Evolutionary conservation across 1,139 yeast genomes (phyloP).

Genomic region (Geotrichum phurueaensis): DNA sequence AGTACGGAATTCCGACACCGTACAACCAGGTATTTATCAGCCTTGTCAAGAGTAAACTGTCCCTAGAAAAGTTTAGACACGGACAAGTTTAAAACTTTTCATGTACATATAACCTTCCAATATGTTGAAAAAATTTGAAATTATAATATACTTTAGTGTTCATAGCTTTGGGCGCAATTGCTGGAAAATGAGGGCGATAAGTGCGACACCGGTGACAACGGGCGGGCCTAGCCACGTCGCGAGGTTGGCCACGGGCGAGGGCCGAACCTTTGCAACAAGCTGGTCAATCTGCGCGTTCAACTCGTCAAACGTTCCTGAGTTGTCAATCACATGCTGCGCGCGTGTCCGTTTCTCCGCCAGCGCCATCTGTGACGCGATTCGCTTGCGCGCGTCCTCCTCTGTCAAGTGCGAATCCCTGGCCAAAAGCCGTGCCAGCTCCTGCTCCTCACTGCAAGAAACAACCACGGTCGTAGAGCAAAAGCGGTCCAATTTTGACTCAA

Average conservation of each 20-base stretch:
- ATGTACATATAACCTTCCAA: neutral
- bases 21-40: constrained; percentile 45
- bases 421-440: constrained; percentile 59
- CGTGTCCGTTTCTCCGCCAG: constrained; percentile 49
- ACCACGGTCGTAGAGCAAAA: constrained; percentile 70
- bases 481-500: constrained; percentile 66
- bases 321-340: constrained; percentile 67
- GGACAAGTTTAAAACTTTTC: neutral
- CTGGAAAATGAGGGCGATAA: constrained; percentile 7
- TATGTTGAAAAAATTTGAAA: neutral
- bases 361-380: constrained; percentile 76
- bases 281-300: constrained; percentile 46
- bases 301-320: constrained; percentile 48
- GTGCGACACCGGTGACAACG: constrained; percentile 35
- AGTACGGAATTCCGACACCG: constrained; percentile 40
- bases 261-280: constrained; percentile 44
- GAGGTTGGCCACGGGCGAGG: constrained; percentile 39
- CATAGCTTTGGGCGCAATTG: constrained; percentile 8
- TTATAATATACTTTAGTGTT: neutral
- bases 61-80: neutral
- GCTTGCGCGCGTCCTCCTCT: constrained; percentile 58
- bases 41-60: constrained; percentile 37
- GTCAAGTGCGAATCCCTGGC: constrained; percentile 63
- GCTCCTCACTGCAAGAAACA: constrained; percentile 53
- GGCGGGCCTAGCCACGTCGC: constrained; percentile 50